These are phyloP conservation scores for Mytilinidion resinicola DNA, from an alignment of 495 filamentous ascomycete species.

Conservation along the genomic window DNA sequence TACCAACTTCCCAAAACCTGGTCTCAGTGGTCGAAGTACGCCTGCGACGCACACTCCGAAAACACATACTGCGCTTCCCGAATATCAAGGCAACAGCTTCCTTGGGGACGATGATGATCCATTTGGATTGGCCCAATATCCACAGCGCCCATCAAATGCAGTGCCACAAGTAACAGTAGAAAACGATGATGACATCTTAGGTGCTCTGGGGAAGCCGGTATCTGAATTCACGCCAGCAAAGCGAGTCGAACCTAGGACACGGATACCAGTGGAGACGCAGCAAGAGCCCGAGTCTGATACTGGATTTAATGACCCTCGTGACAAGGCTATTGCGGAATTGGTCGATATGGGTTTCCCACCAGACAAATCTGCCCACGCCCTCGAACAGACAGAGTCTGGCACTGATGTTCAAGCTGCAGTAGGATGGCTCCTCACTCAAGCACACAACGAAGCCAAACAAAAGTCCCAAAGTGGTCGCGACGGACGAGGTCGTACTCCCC, in stretches of 20 bases:
- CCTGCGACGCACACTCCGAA: slow-evolving; percentile 1
- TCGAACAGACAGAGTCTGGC: slow-evolving; percentile 71
- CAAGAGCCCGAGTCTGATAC: slow-evolving; percentile 28
- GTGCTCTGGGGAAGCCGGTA: slow-evolving; percentile 78
- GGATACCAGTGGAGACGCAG: slow-evolving; percentile 9
- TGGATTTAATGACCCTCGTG: slow-evolving; percentile 50
- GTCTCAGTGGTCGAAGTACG: slow-evolving; percentile 22
- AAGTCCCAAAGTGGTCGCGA: slow-evolving; percentile 42
- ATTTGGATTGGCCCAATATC: slow-evolving; percentile 71
- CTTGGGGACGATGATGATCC: slow-evolving; percentile 64
- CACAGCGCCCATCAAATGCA: slow-evolving; percentile 39
- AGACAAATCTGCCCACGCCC: slow-evolving; percentile 69
- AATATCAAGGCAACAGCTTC: slow-evolving; percentile 1
- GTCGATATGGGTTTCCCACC: slow-evolving; percentile 92
- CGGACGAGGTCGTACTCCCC: slow-evolving; percentile 21
- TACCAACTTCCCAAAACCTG: slow-evolving; percentile 47
- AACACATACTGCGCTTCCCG: slow-evolving; percentile 11
- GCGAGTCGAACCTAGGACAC: slow-evolving; percentile 38
- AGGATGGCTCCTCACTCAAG: slow-evolving; percentile 82
- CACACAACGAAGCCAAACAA: slow-evolving; percentile 66
- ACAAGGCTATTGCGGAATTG: slow-evolving; percentile 79
- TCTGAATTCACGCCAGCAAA: slow-evolving; percentile 54
- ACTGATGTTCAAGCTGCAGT: slow-evolving; percentile 82
- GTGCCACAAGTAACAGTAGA: slow-evolving; percentile 23
- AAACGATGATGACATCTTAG: slow-evolving; percentile 80